These are phyloP conservation scores for Alternaria sp. DNA, from an alignment of 2,329 filamentous ascomycete genomes.

Conservation along the genomic window DNA sequence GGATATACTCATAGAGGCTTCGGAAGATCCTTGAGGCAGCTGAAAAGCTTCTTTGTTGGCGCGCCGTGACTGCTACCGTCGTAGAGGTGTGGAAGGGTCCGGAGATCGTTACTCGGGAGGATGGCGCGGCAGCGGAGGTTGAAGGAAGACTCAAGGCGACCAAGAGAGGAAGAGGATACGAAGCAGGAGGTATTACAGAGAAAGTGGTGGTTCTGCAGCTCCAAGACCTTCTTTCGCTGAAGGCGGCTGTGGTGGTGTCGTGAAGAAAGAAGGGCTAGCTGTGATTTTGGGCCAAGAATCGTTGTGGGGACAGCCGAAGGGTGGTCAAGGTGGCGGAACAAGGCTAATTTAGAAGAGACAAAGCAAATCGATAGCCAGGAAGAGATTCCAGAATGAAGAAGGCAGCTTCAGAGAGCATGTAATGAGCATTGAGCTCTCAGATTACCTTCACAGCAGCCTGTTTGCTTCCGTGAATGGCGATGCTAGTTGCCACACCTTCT, in stretches of 20 bases:
- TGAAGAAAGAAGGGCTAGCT: neutral
- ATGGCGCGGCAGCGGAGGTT: neutral
- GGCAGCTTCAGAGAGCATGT: conserved; percentile 2
- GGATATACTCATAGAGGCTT: neutral
- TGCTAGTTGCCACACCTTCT: neutral
- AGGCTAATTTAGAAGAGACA: neutral
- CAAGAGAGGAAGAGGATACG: neutral
- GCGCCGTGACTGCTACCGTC: neutral
- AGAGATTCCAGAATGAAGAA: conserved; percentile 1
- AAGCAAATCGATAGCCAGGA: neutral
- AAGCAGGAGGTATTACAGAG: neutral
- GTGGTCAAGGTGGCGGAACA: neutral
- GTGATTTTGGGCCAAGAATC: neutral
- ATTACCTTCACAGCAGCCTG: neutral
- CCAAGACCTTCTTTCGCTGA: neutral
- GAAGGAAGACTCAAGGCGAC: neutral
- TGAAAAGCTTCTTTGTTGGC: neutral
- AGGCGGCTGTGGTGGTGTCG: neutral
- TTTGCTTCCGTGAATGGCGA: conserved; percentile 13
- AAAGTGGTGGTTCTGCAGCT: neutral
- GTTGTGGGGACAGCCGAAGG: neutral
- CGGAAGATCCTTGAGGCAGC: neutral
- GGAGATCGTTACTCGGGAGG: neutral
- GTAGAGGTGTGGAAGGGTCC: neutral
- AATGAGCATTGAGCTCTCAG: neutral